phyloP scores from a whole-genome alignment of 805 yeast genomes.

The Metschnikowia lochheadii region DNA sequence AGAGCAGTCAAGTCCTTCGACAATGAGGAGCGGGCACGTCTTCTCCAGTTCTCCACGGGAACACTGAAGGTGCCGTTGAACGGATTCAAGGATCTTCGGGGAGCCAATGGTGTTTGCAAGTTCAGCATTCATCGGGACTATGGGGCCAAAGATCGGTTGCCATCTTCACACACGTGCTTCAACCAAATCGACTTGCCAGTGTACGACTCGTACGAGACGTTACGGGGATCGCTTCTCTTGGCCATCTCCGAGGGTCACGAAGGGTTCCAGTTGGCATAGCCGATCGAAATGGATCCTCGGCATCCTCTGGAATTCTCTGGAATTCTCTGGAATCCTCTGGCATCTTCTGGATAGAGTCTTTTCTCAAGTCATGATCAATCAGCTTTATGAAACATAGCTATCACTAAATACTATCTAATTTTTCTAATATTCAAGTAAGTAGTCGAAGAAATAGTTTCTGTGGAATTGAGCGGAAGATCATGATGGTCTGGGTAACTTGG shows the following conservation, averaged over 20 bases:
- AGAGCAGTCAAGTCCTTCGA: slow-evolving; percentile 94
- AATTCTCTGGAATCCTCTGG: too few relatives aligned
- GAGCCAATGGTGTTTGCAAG: slow-evolving; percentile 80
- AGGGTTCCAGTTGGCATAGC: slow-evolving; percentile 82
- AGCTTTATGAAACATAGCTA: too few relatives aligned
- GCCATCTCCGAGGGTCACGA: slow-evolving; percentile 95
- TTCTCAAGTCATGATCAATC: too few relatives aligned
- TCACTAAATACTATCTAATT: too few relatives aligned
- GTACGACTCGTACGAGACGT: slow-evolving; percentile 81
- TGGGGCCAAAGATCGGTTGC: slow-evolving; percentile 80
- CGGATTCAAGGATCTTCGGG: slow-evolving; percentile 87
- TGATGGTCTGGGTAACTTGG: too few relatives aligned
- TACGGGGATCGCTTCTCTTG: slow-evolving; percentile 72
- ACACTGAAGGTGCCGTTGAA: slow-evolving; percentile 93
- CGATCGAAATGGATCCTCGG: too few relatives aligned
- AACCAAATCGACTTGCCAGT: slow-evolving; percentile 93
- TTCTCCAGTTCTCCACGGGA: slow-evolving; percentile 94
- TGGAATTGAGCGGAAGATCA: too few relatives aligned
- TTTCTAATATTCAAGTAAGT: too few relatives aligned
- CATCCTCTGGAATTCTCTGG: too few relatives aligned
- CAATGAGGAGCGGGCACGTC: slow-evolving; percentile 87
- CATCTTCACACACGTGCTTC: slow-evolving; percentile 95
- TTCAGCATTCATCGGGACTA: slow-evolving; percentile 88
- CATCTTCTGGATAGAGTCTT: too few relatives aligned
- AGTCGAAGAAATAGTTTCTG: too few relatives aligned